Conservation (phyloP, 768 basidiomycete species). For the Rhodotorula kratochvilovae region DNA sequence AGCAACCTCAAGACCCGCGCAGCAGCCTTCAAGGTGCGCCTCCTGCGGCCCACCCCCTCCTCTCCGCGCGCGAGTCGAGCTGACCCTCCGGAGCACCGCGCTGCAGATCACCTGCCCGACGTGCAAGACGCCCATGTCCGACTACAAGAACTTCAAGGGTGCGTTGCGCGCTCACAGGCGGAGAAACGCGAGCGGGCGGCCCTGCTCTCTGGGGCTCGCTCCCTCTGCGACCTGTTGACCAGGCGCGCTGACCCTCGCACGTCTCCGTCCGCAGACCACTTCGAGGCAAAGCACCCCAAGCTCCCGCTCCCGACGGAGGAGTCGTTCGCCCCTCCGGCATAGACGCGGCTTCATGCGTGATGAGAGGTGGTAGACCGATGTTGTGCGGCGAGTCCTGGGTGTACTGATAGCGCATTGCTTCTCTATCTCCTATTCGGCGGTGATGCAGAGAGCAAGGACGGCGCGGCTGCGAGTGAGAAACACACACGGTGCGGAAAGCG, state of each 20-base stretch:
- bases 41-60: too few relatives aligned
- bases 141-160: constrained; percentile 8
- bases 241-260: too few relatives aligned
- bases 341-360: neutral
- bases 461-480: too few relatives aligned
- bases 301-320: constrained; percentile 5
- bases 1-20: constrained; percentile 1
- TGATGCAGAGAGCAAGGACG: too few relatives aligned
- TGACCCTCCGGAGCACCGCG: too few relatives aligned
- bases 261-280: neutral
- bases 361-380: neutral
- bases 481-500: too few relatives aligned
- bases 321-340: neutral
- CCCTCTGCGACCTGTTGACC: too few relatives aligned
- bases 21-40: constrained; percentile 6
- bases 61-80: neutral
- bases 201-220: too few relatives aligned
- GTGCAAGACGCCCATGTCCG: neutral
- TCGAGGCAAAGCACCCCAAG: constrained; percentile 9
- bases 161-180: neutral
- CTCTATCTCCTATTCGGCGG: too few relatives aligned
- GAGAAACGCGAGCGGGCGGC: neutral
- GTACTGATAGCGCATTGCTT: neutral
- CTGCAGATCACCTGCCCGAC: neutral
- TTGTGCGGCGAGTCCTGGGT: neutral